Evolutionary conservation across 192 early-diverging fungal genomes (phyloP).

Genomic region (Podila horticola): DNA sequence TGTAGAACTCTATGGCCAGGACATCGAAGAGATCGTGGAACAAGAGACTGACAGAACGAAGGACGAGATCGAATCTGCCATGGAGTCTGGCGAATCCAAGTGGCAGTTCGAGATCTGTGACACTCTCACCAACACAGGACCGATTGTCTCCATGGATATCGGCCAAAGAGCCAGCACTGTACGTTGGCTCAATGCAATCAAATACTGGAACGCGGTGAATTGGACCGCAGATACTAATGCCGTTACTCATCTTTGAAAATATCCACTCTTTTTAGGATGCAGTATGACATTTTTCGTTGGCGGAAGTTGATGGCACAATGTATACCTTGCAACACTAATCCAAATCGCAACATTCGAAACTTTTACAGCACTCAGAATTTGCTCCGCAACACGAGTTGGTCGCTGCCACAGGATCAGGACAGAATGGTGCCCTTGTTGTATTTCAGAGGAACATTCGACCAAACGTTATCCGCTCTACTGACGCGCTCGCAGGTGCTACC

Average conservation of each 20-base stretch:
- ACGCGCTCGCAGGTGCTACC: constrained; percentile 58
- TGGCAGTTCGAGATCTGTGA: constrained; percentile 81
- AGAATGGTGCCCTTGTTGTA: constrained; percentile 60
- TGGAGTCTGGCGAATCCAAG: constrained; percentile 41
- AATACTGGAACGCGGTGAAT: too few relatives aligned
- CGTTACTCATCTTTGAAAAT: not conserved
- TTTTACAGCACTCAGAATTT: constrained; percentile 30
- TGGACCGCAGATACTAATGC: too few relatives aligned
- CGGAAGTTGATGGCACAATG: not conserved
- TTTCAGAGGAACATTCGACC: constrained; percentile 65
- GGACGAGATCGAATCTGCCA: constrained; percentile 33
- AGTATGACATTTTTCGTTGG: not conserved
- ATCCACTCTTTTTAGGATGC: constrained; percentile 5
- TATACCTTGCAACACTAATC: not conserved
- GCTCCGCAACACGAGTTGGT: constrained; percentile 60
- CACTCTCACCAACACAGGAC: constrained; percentile 79
- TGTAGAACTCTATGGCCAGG: constrained; percentile 50
- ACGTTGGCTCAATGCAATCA: not conserved
- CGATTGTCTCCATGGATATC: constrained; percentile 78
- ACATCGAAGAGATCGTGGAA: constrained; percentile 18
- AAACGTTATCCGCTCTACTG: constrained; percentile 53
- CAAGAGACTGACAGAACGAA: constrained; percentile 37
- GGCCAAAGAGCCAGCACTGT: constrained; percentile 67
- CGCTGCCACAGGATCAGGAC: constrained; percentile 62
- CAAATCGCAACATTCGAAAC: not conserved